Evolutionary conservation across 768 basidiomycete species (phyloP).

Genomic region (Termitomyces sp.): DNA sequence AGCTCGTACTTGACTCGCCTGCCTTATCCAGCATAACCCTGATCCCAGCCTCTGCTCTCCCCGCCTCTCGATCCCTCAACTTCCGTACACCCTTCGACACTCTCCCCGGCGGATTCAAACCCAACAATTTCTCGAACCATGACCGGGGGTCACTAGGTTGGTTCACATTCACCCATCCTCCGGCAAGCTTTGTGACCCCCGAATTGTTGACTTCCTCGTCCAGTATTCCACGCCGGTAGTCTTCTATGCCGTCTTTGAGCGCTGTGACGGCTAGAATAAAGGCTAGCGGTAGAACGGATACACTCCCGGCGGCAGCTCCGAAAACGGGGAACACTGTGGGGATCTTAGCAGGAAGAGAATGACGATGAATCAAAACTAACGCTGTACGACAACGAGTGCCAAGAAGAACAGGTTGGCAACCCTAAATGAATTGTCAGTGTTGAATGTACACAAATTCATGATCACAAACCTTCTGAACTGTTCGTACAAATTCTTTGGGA

Average conservation of each 20-base stretch:
- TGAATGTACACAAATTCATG: not conserved
- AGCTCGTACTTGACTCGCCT: constrained; percentile 37
- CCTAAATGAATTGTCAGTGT: constrained; percentile 28
- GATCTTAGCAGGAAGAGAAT: not conserved
- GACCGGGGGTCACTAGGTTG: constrained; percentile 72
- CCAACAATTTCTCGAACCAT: constrained; percentile 73
- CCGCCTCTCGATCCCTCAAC: constrained; percentile 77
- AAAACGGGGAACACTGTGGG: constrained; percentile 82
- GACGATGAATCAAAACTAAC: constrained; percentile 33
- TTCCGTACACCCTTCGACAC: constrained; percentile 84
- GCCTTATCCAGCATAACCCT: constrained; percentile 58
- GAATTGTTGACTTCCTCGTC: constrained; percentile 97
- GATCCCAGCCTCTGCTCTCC: constrained; percentile 53
- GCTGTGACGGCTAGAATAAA: constrained; percentile 89
- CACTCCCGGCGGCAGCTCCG: constrained; percentile 78
- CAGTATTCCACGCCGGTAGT: constrained; percentile 82
- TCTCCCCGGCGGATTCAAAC: constrained; percentile 66
- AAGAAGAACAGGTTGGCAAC: constrained; percentile 95
- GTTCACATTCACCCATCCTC: constrained; percentile 87
- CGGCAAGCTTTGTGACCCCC: constrained; percentile 83
- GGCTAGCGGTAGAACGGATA: constrained; percentile 80
- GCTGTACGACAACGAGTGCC: constrained; percentile 73
- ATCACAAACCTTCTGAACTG: constrained; percentile 82
- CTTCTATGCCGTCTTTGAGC: constrained; percentile 94
- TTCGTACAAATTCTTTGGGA: constrained; percentile 93